These are phyloP conservation scores for Penstemon eatonii DNA, from an alignment of 257 asterid genomes.

Conservation along the genomic window DNA sequence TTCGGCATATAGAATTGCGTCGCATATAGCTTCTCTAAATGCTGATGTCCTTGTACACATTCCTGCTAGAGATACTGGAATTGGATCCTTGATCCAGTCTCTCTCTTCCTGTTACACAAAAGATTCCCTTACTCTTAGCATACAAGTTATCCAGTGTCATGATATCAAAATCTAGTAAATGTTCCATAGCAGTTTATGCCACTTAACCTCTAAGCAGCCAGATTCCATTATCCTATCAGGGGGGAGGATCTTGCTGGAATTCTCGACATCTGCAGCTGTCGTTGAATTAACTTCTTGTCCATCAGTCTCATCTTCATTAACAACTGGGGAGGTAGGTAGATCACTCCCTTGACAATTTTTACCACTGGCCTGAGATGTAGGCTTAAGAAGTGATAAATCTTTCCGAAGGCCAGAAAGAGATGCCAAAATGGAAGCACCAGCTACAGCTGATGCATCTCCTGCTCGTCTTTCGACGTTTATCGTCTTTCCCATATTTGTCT, in stretches of 20 bases:
- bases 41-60: conserved; percentile 54
- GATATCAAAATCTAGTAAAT: conserved; percentile 25
- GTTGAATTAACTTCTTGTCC: conserved; percentile 76
- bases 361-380: conserved; percentile 59
- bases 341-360: conserved; percentile 52
- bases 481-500: conserved; percentile 54
- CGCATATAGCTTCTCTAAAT: conserved; percentile 62
- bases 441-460: conserved; percentile 90
- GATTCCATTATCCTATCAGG: conserved; percentile 55
- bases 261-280: conserved; percentile 48
- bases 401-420: conserved; percentile 71
- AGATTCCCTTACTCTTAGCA: conserved; percentile 25
- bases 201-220: conserved; percentile 60
- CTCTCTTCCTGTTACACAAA: conserved; percentile 53
- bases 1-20: conserved; percentile 59
- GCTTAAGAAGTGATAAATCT: conserved; percentile 58
- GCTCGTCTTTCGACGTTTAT: conserved; percentile 57
- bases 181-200: conserved; percentile 33
- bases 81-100: conserved; percentile 61
- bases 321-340: conserved; percentile 56
- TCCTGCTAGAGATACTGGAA: conserved; percentile 52
- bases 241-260: conserved; percentile 53
- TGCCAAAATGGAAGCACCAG: conserved; percentile 91
- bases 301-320: conserved; percentile 67
- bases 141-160: conserved; percentile 17